These are phyloP conservation scores for Terfezia boudieri DNA, from an alignment of 495 filamentous ascomycete species.

Conservation along the genomic window DNA sequence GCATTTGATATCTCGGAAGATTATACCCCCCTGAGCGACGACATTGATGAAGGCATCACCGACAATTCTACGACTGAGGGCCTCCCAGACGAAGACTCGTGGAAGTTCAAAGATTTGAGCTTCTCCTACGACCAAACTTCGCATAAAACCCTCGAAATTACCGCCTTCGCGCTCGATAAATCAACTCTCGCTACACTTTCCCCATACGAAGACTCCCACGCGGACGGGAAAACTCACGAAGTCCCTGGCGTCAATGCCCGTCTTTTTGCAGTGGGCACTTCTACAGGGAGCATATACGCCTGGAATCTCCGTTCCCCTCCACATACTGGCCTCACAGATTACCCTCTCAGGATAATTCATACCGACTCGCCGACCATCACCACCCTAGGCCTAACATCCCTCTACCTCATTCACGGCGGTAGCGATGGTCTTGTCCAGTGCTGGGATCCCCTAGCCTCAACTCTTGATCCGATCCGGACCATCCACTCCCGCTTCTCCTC, in stretches of 20 bases:
- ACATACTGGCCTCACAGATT: neutral
- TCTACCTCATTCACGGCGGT: conserved; percentile 79
- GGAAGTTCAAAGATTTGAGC: conserved; percentile 12
- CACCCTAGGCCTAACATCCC: conserved; percentile 60
- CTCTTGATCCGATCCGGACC: conserved; percentile 54
- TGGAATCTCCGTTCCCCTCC: conserved; percentile 58
- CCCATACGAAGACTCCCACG: conserved; percentile 50
- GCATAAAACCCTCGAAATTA: neutral
- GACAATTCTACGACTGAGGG: neutral
- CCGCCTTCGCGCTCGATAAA: conserved; percentile 32
- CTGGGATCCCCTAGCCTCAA: conserved; percentile 86
- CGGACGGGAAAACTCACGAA: conserved; percentile 22
- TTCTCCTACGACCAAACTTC: conserved; percentile 1
- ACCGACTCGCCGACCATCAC: conserved; percentile 82
- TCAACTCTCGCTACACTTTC: conserved; percentile 45
- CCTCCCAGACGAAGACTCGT: neutral
- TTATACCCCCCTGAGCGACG: neutral
- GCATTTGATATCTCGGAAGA: neutral
- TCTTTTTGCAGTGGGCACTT: conserved; percentile 60
- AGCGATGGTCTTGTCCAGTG: conserved; percentile 89
- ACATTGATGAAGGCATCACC: neutral
- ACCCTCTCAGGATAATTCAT: conserved; percentile 58
- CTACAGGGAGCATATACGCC: conserved; percentile 49
- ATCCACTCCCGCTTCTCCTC: conserved; percentile 73
- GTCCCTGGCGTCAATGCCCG: conserved; percentile 71